phyloP scores from a whole-genome alignment of 495 filamentous ascomycete species.

The Penicillium cataractarum region DNA sequence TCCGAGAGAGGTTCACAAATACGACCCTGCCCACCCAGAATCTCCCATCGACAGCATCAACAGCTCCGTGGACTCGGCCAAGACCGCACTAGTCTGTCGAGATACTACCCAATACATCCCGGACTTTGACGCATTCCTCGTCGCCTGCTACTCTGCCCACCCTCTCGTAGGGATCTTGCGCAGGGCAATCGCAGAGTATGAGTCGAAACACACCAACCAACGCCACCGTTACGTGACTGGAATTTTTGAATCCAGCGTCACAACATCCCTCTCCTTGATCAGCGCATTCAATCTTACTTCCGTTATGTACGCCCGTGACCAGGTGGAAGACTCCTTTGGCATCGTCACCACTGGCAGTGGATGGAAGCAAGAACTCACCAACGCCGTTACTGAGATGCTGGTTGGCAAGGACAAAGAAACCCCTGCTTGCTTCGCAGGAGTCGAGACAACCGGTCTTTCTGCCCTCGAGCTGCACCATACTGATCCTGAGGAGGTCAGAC shows the following conservation, averaged over 20 bases:
- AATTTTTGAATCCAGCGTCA: slow-evolving; percentile 83
- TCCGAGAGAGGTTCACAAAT: slow-evolving; percentile 36
- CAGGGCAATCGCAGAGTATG: slow-evolving; percentile 35
- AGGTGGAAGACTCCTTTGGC: slow-evolving; percentile 66
- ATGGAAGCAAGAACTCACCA: slow-evolving; percentile 74
- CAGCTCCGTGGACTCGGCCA: slow-evolving; percentile 52
- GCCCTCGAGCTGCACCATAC: slow-evolving; percentile 79
- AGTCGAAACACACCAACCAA: slow-evolving; percentile 21
- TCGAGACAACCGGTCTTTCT: slow-evolving; percentile 80
- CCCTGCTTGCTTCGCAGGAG: slow-evolving; percentile 66
- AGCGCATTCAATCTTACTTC: slow-evolving; percentile 42
- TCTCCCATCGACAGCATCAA: slow-evolving; percentile 49
- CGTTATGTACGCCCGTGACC: slow-evolving; percentile 24
- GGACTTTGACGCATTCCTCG: slow-evolving; percentile 72
- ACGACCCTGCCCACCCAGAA: slow-evolving; percentile 34
- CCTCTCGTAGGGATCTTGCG: slow-evolving; percentile 71
- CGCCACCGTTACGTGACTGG: slow-evolving; percentile 67
- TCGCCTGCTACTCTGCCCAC: slow-evolving; percentile 90
- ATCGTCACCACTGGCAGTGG: slow-evolving; percentile 86
- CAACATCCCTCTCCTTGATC: slow-evolving; percentile 55
- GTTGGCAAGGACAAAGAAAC: slow-evolving; percentile 25
- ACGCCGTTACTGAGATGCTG: slow-evolving; percentile 60
- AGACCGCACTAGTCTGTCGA: slow-evolving; percentile 59
- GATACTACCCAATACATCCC: slow-evolving; percentile 55
- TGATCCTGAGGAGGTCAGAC: slow-evolving; percentile 63